Base-by-base conservation (phyloP, 1,284 basidiomycete species). In the Rhodotorula mucilaginosa region DNA sequence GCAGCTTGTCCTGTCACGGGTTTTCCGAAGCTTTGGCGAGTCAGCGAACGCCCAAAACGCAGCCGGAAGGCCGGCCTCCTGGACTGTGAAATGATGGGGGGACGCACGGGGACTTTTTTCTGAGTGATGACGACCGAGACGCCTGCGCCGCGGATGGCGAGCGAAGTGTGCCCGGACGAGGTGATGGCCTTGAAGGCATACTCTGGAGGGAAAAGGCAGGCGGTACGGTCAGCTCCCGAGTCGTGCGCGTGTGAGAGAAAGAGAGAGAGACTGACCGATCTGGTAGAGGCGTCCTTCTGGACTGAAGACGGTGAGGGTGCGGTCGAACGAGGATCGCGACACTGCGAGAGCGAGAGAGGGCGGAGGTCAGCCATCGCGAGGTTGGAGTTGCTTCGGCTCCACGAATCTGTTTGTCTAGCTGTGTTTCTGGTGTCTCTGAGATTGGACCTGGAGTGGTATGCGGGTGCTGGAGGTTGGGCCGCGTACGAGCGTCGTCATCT, bases 131-230 rank as follows among this genome's bases (percentile, higher is more conserved):
- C 91, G 5, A 99, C 94, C 12, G 90, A 87, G 4, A 93, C 95
- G 80, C 99, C 95, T 82, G 92, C 92, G 31, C 97, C 97, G 76
- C 96, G 85, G 67, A 99, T 90, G 21, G 95, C 88, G 65, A 99
- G 87, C 10, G 95, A 89, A 5, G 97, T 99, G 79, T 98, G 92
- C 1, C 94, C 96, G 5, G 94, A 95, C 65, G 93, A 91, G 73
- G 92, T 92, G 82, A 99, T 98, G 61, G 97, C 97, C 83, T 99
- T 99, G 89, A 99, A 99, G 29, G 97, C 97, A 86, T 99, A 99
- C 84, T 97, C 94, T 97, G 75, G 70, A 74, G 8, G 26, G 19
- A 12, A 13, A 10, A n/a, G 2, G 44, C 49, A 26, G 26, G 10
- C 1, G 10, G 23, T 15, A 15, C 3, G 8, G 59, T 47, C 58